Evolutionary conservation across 2,329 filamentous ascomycete genomes (phyloP).

Genomic region (Emergomyces orientalis): DNA sequence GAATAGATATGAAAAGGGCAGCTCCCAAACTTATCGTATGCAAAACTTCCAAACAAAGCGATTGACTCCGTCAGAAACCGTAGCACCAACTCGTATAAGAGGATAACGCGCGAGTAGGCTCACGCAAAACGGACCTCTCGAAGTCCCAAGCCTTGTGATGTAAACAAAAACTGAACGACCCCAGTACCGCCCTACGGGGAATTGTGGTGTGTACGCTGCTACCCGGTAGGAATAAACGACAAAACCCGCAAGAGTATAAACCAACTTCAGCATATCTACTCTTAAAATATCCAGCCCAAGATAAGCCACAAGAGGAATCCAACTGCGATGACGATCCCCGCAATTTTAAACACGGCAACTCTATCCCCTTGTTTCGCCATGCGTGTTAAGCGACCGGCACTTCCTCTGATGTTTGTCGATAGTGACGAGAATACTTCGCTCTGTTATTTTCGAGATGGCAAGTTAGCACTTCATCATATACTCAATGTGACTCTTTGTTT

Average conservation of each 20-base stretch:
- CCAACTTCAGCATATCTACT: background rate
- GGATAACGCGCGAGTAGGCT: background rate
- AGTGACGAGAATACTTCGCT: constrained; percentile 88
- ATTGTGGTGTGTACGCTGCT: background rate
- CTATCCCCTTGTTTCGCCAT: constrained; percentile 91
- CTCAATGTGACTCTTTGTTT: background rate
- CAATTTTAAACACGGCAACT: constrained; percentile 79
- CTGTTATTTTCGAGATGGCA: constrained; percentile 34
- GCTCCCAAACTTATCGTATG: background rate
- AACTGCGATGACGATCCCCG: constrained; percentile 65
- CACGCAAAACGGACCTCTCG: background rate
- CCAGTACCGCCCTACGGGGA: background rate
- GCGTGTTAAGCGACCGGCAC: constrained; percentile 67
- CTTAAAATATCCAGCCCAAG: constrained; percentile 50
- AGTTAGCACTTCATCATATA: constrained; percentile 2
- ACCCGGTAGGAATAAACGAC: background rate
- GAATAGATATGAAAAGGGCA: background rate
- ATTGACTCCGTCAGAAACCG: background rate
- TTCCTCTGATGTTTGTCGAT: constrained; percentile 71
- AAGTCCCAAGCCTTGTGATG: background rate
- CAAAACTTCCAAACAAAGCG: background rate
- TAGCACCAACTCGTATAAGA: background rate
- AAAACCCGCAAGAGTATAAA: background rate
- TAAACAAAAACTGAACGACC: background rate
- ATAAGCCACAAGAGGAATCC: constrained; percentile 71